Base-by-base conservation (phyloP, 163 green algal genomes). In the Coccomyxa subellipsoidea region DNA sequence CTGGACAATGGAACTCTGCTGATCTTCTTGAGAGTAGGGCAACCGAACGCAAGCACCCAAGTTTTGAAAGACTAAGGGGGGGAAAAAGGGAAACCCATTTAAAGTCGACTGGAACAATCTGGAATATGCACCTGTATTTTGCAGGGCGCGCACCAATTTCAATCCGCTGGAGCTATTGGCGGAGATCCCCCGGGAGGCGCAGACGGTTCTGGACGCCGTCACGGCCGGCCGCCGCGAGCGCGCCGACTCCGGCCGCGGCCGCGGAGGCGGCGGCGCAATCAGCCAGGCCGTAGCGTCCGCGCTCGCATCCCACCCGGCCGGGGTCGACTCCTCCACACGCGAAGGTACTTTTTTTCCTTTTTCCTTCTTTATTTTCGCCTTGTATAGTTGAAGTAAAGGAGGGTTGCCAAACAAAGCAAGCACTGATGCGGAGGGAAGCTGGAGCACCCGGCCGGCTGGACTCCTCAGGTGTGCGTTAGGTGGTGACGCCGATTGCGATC, bases 71-170 rank as follows among this genome's bases (percentile, higher is more conserved):
- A n/a, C n/a, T n/a, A n/a, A n/a, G n/a, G n/a, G n/a, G n/a, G n/a
- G n/a, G n/a, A n/a, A n/a, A n/a, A n/a, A n/a, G n/a, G n/a, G n/a
- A n/a, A n/a, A n/a, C n/a, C n/a, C n/a, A n/a, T n/a, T n/a, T n/a
- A n/a, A n/a, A n/a, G n/a, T n/a, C n/a, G n/a, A n/a, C n/a, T n/a
- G n/a, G n/a, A n/a, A n/a, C n/a, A n/a, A n/a, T n/a, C n/a, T n/a
- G n/a, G n/a, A n/a, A n/a, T n/a, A n/a, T n/a, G n/a, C n/a, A n/a
- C n/a, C n/a, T n/a, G n/a, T n/a, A n/a, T 73, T 2, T 18, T 23
- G 70, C 70, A 77, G 70, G 32, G 70, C 70, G 32, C 31, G 32
- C 10, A 77, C 70, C 10, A 77, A 77, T 10, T 77, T 77, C 70
- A 77, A 77, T 7, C 32, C 32, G 70, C 70, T 77, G 25, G 70